phyloP scores from a whole-genome alignment of 805 yeast genomes.

The Kodamaea lidongshanica region DNA sequence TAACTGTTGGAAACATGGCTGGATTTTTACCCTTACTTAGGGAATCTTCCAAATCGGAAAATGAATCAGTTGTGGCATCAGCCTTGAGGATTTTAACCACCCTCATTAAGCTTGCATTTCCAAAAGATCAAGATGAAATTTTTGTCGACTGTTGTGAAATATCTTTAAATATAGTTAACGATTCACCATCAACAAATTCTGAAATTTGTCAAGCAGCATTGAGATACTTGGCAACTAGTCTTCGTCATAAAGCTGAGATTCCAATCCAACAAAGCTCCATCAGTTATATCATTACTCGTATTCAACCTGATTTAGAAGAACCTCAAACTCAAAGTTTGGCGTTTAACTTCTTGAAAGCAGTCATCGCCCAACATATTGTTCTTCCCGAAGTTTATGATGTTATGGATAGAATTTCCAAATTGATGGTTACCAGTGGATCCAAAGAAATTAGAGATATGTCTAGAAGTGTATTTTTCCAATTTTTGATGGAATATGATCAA shows the following conservation, averaged over 20 bases:
- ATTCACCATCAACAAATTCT: slow-evolving; percentile 69
- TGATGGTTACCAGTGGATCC: slow-evolving; percentile 86
- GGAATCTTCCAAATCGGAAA: slow-evolving; percentile 52
- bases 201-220: slow-evolving; percentile 77
- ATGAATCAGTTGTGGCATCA: slow-evolving; percentile 72
- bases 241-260: slow-evolving; percentile 63
- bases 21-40: slow-evolving; percentile 74
- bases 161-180: slow-evolving; percentile 58
- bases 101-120: slow-evolving; percentile 56
- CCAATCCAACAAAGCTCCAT: slow-evolving; percentile 64
- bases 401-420: slow-evolving; percentile 71
- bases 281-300: slow-evolving; percentile 62
- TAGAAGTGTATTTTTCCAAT: slow-evolving; percentile 74
- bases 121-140: slow-evolving; percentile 42
- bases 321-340: slow-evolving; percentile 87
- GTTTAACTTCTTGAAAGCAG: slow-evolving; percentile 72
- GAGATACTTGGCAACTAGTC: slow-evolving; percentile 63
- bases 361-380: slow-evolving; percentile 66
- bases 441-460: slow-evolving; percentile 78
- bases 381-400: slow-evolving; percentile 87
- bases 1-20: slow-evolving; percentile 53
- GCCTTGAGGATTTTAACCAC: slow-evolving; percentile 58
- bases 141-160: slow-evolving; percentile 59
- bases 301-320: slow-evolving; percentile 84
- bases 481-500: slow-evolving; percentile 91